Percentiles rank a stretch among this genome's conserved stretches.
These are phyloP conservation scores for Cutaneotrichosporon cutaneum DNA, from an alignment of 1,284 basidiomycete genomes.

Conservation along the genomic window DNA sequence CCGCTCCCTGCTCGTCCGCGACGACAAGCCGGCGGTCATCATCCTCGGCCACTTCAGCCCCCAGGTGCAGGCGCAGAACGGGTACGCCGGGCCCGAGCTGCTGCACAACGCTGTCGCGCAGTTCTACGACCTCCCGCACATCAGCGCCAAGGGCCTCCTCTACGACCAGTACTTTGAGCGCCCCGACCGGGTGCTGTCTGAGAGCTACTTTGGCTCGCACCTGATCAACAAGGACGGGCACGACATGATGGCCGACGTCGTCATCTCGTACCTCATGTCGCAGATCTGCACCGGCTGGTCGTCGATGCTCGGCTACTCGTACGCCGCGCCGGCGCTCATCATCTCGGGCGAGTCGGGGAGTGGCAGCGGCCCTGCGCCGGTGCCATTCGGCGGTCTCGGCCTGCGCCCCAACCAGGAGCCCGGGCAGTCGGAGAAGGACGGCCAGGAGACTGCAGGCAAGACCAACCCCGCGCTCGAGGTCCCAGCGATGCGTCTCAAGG, in stretches of 20 bases:
- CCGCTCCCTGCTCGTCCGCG: conserved; percentile 80
- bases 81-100: conserved; percentile 82
- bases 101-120: conserved; percentile 84
- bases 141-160: conserved; percentile 75
- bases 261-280: conserved; percentile 80
- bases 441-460: conserved; percentile 21
- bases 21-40: conserved; percentile 82
- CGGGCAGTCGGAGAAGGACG: conserved; percentile 28
- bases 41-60: conserved; percentile 89
- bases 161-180: conserved; percentile 77
- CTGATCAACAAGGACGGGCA: conserved; percentile 80
- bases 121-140: conserved; percentile 91
- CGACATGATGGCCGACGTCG: conserved; percentile 75
- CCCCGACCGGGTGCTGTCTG: conserved; percentile 64
- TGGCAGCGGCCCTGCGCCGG: conserved; percentile 6
- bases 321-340: conserved; percentile 56
- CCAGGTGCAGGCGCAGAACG: conserved; percentile 71
- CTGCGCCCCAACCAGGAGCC: conserved; percentile 48
- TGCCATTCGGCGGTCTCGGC: conserved; percentile 46
- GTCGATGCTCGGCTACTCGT: conserved; percentile 64
- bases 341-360: conserved; percentile 7
- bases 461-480: conserved; percentile 56
- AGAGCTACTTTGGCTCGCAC: conserved; percentile 75
- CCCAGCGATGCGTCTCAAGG: conserved; percentile 70
- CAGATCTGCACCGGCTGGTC: conserved; percentile 85